Conservation (phyloP, 768 basidiomycete species). For the Boletus rubropictus region DNA sequence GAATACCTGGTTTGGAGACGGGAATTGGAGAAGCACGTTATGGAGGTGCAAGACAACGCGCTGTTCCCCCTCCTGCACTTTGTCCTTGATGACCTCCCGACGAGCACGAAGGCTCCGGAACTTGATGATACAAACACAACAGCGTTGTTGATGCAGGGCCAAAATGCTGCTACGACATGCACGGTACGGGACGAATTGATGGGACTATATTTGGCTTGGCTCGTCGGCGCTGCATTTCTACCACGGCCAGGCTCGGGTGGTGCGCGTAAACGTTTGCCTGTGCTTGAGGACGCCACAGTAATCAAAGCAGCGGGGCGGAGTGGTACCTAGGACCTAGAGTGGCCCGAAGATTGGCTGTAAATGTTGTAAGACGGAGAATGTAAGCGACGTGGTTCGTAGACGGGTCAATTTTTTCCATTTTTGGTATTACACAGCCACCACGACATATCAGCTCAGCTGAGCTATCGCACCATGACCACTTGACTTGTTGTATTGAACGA, state of each 20-base stretch:
- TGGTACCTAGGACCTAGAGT: slow-evolving; percentile 36
- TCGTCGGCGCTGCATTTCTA: slow-evolving; percentile 80
- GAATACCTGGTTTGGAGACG: slow-evolving; percentile 93
- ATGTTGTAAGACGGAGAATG: not conserved
- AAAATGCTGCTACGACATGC: slow-evolving; percentile 32
- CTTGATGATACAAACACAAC: slow-evolving; percentile 82
- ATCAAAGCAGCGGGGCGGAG: slow-evolving; percentile 68
- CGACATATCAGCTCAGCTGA: too few species aligned
- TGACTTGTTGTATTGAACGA: too few species aligned
- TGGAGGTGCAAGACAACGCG: slow-evolving; percentile 93
- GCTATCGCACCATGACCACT: too few species aligned
- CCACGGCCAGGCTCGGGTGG: slow-evolving; percentile 41
- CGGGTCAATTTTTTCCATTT: too few species aligned
- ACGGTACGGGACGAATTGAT: slow-evolving; percentile 75
- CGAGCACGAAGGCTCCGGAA: slow-evolving; percentile 89
- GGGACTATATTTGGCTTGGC: slow-evolving; percentile 90
- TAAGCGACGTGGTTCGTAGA: not conserved
- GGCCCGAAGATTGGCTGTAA: not conserved
- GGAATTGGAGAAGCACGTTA: slow-evolving; percentile 89
- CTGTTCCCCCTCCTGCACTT: slow-evolving; percentile 96
- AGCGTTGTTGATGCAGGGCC: slow-evolving; percentile 45
- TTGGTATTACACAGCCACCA: too few species aligned
- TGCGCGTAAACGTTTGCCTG: slow-evolving; percentile 45
- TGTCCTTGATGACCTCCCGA: slow-evolving; percentile 94
- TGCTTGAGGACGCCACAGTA: slow-evolving; percentile 32